Evolutionary conservation across 2,329 filamentous ascomycete species (phyloP).

Genomic region (Aspergillus cejpii): DNA sequence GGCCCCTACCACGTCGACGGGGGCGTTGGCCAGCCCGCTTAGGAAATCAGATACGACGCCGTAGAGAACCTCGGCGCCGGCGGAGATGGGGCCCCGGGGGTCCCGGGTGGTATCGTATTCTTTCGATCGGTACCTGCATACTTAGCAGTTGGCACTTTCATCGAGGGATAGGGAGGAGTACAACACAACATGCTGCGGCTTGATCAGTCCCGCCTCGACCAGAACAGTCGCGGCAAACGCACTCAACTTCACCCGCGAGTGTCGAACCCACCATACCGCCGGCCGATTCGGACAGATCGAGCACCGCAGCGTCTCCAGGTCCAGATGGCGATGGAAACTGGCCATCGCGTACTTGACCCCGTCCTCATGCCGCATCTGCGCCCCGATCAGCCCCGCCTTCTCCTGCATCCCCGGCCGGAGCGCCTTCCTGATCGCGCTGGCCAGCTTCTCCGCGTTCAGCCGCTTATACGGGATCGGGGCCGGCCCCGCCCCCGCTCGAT

Average conservation of each 20-base stretch:
- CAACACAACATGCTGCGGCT: constrained; percentile 67
- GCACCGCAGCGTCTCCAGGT: constrained; percentile 62
- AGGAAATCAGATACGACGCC: constrained; percentile 74
- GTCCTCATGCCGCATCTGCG: constrained; percentile 59
- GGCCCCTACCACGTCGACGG: constrained; percentile 43
- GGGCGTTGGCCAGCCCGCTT: constrained; percentile 72
- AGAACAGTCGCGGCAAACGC: constrained; percentile 65
- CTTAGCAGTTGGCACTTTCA: constrained; percentile 1
- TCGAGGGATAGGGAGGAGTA: constrained; percentile 39
- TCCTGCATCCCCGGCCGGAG: constrained; percentile 54
- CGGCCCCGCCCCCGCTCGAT: constrained; percentile 64
- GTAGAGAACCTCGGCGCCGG: constrained; percentile 69
- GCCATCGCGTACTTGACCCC: constrained; percentile 58
- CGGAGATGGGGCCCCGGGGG: constrained; percentile 71
- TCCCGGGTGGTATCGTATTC: constrained; percentile 75
- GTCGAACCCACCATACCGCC: constrained; percentile 68
- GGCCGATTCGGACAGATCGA: constrained; percentile 59
- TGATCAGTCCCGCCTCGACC: constrained; percentile 57
- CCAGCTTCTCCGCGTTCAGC: constrained; percentile 60
- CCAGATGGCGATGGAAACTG: constrained; percentile 65
- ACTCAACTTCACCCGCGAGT: constrained; percentile 61
- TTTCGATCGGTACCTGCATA: constrained; percentile 43
- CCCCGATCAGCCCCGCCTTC: constrained; percentile 53
- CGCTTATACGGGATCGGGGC: constrained; percentile 62
- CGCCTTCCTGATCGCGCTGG: constrained; percentile 56